Evolutionary conservation across 192 early-diverging fungal species (phyloP).

Genomic region (Tieghemiomyces parasiticus): DNA sequence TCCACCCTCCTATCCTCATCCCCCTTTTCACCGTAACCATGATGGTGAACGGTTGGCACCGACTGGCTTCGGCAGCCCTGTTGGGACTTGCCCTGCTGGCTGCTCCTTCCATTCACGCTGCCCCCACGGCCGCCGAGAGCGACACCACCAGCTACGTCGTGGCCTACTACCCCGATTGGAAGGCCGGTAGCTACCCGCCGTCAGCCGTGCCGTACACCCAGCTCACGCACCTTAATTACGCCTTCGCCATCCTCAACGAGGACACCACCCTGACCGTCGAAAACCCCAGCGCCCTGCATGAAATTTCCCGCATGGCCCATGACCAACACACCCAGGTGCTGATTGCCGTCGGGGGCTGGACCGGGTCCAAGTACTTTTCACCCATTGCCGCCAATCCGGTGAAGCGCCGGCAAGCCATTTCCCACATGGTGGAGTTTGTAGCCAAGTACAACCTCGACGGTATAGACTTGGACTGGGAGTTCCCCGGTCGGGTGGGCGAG

Average conservation of each 20-base stretch:
- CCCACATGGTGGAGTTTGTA: conserved; percentile 24
- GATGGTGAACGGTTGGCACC: no score
- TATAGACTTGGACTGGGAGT: conserved; percentile 51
- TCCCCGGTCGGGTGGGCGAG: conserved; percentile 41
- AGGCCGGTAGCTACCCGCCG: neutral
- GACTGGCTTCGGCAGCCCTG: no score
- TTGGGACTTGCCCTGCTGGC: no score
- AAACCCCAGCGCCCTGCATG: conserved; percentile 12
- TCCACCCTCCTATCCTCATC: no score
- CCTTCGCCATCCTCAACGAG: conserved; percentile 30
- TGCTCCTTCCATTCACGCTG: no score
- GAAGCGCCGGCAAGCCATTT: conserved; percentile 20
- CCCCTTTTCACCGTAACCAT: no score
- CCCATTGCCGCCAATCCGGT: conserved; percentile 25
- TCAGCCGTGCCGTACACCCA: conserved; percentile 19
- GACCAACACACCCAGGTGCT: conserved; percentile 24
- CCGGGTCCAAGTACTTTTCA: conserved; percentile 45
- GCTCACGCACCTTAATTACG: conserved; percentile 45
- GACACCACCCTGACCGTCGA: conserved; percentile 19
- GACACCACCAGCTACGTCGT: neutral
- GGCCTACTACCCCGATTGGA: conserved; percentile 6
- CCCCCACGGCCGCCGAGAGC: no score
- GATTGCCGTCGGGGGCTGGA: conserved; percentile 59
- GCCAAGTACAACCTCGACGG: conserved; percentile 34
- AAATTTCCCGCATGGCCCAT: conserved; percentile 14